Conservation (phyloP, 768 basidiomycete genomes). For the Cyclocybe aegerita region DNA sequence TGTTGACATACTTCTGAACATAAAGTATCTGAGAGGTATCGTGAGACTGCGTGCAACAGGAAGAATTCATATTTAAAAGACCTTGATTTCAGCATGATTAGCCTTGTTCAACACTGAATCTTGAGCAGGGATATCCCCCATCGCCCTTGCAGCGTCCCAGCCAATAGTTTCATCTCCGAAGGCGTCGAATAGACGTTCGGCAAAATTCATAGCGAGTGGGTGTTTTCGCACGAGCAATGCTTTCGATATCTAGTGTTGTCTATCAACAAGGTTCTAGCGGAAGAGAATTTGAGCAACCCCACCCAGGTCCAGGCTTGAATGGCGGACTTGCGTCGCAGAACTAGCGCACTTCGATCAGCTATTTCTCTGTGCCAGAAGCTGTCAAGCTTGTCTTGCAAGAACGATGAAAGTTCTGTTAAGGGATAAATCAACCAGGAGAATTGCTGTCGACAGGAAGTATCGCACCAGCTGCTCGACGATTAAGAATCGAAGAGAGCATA, state of each 20-base stretch:
- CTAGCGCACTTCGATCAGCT: constrained; percentile 24
- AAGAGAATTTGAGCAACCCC: constrained; percentile 14
- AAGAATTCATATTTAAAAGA: constrained; percentile 23
- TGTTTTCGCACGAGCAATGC: constrained; percentile 79
- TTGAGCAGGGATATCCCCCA: constrained; percentile 64
- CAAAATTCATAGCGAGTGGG: constrained; percentile 49
- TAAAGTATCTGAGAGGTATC: constrained; percentile 57
- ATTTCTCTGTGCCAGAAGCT: constrained; percentile 53
- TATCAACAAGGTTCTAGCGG: neutral
- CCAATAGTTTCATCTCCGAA: constrained; percentile 66
- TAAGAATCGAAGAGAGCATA: constrained; percentile 66
- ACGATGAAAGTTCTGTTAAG: constrained; percentile 43
- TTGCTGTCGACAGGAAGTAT: neutral
- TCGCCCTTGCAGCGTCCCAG: constrained; percentile 71
- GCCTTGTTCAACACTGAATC: constrained; percentile 72
- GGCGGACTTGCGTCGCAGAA: constrained; percentile 46
- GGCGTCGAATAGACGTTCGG: constrained; percentile 65
- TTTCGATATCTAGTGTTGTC: constrained; percentile 60
- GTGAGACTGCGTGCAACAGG: neutral
- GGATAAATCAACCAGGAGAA: neutral
- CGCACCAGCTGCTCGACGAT: constrained; percentile 72
- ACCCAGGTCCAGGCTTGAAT: constrained; percentile 75
- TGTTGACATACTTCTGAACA: constrained; percentile 72
- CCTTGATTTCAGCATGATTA: constrained; percentile 79
- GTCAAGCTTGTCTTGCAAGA: constrained; percentile 41